Conservation (phyloP, 495 filamentous ascomycete genomes). For the Talaromyces adpressus region DNA sequence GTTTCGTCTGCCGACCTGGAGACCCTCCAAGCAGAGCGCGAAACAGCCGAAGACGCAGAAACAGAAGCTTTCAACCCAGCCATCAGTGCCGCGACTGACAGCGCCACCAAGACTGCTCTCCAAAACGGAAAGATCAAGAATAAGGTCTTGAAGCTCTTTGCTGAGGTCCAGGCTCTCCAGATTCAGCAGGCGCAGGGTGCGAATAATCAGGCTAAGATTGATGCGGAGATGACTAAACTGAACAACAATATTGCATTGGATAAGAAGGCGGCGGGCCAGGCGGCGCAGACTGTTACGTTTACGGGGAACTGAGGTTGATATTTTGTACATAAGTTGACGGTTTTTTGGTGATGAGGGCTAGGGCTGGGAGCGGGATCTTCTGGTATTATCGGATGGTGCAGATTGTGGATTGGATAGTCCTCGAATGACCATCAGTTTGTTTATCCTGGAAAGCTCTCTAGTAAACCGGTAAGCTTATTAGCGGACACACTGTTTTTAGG, state of each 20-base stretch:
- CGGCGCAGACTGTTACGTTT: neutral
- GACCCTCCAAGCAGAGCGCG: slow-evolving; percentile 5
- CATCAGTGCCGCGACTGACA: neutral
- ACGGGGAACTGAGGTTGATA: neutral
- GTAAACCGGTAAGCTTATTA: too few relatives aligned
- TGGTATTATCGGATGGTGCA: neutral
- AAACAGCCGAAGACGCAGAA: slow-evolving; percentile 3
- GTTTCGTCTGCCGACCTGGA: slow-evolving; percentile 5
- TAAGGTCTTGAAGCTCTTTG: neutral
- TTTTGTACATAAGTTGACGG: neutral
- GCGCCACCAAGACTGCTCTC: neutral
- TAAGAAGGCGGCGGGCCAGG: neutral
- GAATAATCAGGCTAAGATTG: neutral
- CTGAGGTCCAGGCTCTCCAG: neutral
- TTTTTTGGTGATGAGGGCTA: neutral
- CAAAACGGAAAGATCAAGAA: neutral
- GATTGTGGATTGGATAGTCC: neutral
- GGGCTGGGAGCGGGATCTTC: neutral
- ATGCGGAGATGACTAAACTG: neutral
- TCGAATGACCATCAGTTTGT: too few relatives aligned
- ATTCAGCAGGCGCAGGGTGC: neutral
- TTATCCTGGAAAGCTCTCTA: neutral
- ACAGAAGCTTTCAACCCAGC: slow-evolving; percentile 3
- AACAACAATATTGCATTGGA: neutral
- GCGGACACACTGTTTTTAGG: too few relatives aligned